phyloP scores from a whole-genome alignment of 176 grass and related monocot genomes.

The Echinochloa phyllopogon region DNA sequence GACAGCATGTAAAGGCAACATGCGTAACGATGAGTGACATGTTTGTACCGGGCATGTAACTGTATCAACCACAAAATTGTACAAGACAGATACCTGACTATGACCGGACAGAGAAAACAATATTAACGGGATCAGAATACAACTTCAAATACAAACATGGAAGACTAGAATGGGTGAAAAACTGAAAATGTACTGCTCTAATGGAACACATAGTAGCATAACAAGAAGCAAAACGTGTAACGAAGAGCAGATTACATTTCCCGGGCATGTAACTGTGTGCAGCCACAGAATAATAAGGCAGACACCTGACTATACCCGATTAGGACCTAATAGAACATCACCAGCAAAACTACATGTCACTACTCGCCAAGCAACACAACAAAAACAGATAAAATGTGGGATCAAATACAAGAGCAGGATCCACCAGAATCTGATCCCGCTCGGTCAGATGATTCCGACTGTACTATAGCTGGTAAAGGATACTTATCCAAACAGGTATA shows the following conservation, averaged over 20 bases:
- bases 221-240: constrained; percentile 51
- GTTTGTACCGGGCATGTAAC: constrained; percentile 53
- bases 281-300: constrained; percentile 43
- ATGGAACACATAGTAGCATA: constrained; percentile 63
- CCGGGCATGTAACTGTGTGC: constrained; percentile 62
- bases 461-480: constrained; percentile 52
- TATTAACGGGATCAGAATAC: not conserved
- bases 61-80: constrained; percentile 51
- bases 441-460: constrained; percentile 56
- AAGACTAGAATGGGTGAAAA: too few species aligned
- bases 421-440: constrained; percentile 7
- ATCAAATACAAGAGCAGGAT: constrained; percentile 64
- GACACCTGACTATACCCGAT: constrained; percentile 71
- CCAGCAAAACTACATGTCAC: accelerated
- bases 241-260: constrained; percentile 51
- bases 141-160: not conserved
- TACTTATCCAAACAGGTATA: constrained; percentile 29
- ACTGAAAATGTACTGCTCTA: constrained; percentile 59
- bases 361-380: not conserved
- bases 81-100: constrained; percentile 55
- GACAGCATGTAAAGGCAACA: constrained; percentile 38
- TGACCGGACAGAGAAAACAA: not conserved
- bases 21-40: constrained; percentile 40
- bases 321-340: not conserved
- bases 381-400: constrained; percentile 26